These are phyloP conservation scores for Zizania latifolia DNA, from an alignment of 176 grass and related monocot genomes.

Conservation along the genomic window DNA sequence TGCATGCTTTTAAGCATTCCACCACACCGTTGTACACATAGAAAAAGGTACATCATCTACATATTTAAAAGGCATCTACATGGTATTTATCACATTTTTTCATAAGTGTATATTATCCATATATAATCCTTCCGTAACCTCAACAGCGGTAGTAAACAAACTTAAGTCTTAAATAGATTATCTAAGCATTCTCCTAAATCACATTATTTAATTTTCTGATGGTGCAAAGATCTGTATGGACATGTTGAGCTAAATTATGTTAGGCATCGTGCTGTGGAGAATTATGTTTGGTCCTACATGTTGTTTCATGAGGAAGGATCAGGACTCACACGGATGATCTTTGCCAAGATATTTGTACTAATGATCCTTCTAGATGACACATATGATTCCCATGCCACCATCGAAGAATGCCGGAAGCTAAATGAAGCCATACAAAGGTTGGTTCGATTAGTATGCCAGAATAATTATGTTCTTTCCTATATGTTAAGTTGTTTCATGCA, in stretches of 20 bases:
- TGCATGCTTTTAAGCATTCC: too few relatives aligned
- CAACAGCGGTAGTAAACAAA: too few relatives aligned
- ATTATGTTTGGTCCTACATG: background rate
- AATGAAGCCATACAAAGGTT: conserved; percentile 27
- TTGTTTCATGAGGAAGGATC: background rate
- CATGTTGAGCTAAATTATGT: background rate
- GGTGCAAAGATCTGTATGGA: conserved; percentile 21
- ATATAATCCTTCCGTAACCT: too few relatives aligned
- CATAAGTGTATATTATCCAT: too few relatives aligned
- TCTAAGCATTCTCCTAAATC: background rate
- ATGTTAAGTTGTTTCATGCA: too few relatives aligned
- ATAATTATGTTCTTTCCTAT: too few relatives aligned
- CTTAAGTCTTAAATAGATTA: too few relatives aligned
- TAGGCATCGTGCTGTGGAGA: conserved; percentile 13
- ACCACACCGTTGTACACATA: too few relatives aligned
- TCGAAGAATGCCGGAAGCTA: conserved; percentile 4
- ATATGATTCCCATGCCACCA: conserved; percentile 22
- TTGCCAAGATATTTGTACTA: background rate
- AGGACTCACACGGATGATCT: background rate
- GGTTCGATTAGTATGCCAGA: background rate
- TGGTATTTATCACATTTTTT: too few relatives aligned
- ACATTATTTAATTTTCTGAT: conserved; percentile 16
- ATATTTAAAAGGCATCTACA: too few relatives aligned
- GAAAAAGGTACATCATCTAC: too few relatives aligned
- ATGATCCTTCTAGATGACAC: conserved; percentile 15